Evolutionary conservation across 2,329 filamentous ascomycete genomes (phyloP).

Genomic region (Venturia carpophila): DNA sequence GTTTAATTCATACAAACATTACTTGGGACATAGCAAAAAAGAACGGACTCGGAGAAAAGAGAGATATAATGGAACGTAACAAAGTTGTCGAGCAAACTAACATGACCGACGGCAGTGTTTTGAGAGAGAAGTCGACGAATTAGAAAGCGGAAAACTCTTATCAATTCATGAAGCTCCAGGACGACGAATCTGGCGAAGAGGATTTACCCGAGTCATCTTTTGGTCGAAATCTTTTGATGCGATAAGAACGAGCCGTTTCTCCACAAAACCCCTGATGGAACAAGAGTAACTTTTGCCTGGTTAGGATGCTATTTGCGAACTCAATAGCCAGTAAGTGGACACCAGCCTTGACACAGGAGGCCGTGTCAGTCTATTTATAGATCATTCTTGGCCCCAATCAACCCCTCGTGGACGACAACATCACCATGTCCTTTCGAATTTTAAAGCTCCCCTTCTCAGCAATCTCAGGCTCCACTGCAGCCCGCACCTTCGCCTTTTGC

Average conservation of each 20-base stretch:
- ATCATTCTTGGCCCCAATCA: neutral
- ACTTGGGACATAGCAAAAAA: no score
- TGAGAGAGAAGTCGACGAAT: neutral
- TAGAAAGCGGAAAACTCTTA: neutral
- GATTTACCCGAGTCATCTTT: neutral
- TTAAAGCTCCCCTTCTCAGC: constrained; percentile 5
- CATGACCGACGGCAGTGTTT: neutral
- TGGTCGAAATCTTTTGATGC: no score
- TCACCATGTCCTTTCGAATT: constrained; percentile 15
- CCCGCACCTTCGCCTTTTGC: neutral
- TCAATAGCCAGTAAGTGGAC: neutral
- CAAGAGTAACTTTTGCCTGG: no score
- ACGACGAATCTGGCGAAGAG: neutral
- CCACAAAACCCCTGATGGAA: no score
- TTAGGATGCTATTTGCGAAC: neutral
- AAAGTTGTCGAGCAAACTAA: neutral
- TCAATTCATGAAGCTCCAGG: neutral
- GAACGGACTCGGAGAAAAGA: neutral
- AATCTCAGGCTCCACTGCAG: constrained; percentile 2
- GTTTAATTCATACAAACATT: no score
- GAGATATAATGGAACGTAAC: neutral
- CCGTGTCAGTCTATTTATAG: neutral
- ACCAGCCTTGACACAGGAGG: neutral
- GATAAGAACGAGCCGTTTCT: no score
- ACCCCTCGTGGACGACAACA: neutral